Evolutionary conservation across 331 rosid genomes (phyloP), one percentile per base, ranked within the genome.

Genomic region (Stylosanthes scabra): DNA sequence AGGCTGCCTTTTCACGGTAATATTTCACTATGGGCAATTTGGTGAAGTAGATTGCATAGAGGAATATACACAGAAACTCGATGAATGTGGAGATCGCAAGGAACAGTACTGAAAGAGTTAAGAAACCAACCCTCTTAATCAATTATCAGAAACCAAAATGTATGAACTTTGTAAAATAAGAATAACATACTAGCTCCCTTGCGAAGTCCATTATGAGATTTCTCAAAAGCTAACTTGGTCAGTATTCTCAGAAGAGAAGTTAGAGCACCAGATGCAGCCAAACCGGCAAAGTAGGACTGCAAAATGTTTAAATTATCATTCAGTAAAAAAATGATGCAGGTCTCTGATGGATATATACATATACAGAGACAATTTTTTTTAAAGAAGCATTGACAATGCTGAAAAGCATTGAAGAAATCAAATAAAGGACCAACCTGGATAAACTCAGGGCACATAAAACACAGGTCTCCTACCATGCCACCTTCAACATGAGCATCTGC

Each of bases 241-340:
- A 91, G 59, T 7, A 95, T 58, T 81, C 97, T 83, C 78, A 95
- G 42, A 27, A 45, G 63, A 14, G 97, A 87, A 62, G 83, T 80
- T 37, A 95, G 76, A 79, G 87, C 92, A 41, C 99, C 97, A 8
- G 99, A 81, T 39, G 96, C 99, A 59, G 90, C 96, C 74, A 84
- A 57, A 40, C 99, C 97, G 66, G 91, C 98, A 73, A 90, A 57
- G 77, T 63, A 95, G 29, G 99, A 95, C 98, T 92, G 86, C 79
- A 74, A 8, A 71, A 58, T 5, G 8, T 44, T 7, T 40, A 44
- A 9, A 68, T 39, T 4, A 47, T 9, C n/a, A 46, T 31, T 9
- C 37, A 59, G 70, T 59, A n/a, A 11, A 28, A 49, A 7, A 74
- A 40, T 29, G n/a, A 73, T 8, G 4, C 25, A 25, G 28, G 12